Conservation (phyloP, 2,329 filamentous ascomycete genomes). For the Aschersonia sp. region DNA sequence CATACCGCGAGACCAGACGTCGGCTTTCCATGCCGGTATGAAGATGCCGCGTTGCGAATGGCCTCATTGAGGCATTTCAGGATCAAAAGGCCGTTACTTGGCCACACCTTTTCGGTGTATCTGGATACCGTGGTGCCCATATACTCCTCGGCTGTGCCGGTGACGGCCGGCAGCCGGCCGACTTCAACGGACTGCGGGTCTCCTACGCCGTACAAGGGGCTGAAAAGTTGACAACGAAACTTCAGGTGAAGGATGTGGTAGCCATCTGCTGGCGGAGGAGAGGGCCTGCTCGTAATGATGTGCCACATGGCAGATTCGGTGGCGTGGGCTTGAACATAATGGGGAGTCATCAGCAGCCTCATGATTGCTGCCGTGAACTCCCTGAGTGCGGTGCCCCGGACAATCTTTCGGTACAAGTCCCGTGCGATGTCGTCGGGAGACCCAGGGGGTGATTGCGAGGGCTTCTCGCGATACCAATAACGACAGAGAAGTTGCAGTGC, state of each 20-base stretch:
- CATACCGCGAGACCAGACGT: conserved; percentile 20
- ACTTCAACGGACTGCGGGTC: conserved; percentile 15
- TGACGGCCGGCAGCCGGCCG: conserved; percentile 16
- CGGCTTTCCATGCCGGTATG: conserved; percentile 10
- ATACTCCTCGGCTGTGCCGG: conserved; percentile 19
- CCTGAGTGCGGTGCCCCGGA: conserved; percentile 13
- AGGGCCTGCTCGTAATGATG: conserved; percentile 15
- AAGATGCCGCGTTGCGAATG: conserved; percentile 12
- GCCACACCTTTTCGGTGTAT: conserved; percentile 17
- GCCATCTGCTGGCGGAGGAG: conserved; percentile 17
- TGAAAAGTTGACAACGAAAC: conserved; percentile 19
- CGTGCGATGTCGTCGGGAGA: conserved; percentile 19
- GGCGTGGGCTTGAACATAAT: conserved; percentile 22
- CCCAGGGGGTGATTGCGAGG: conserved; percentile 17
- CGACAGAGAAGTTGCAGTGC: conserved; percentile 20
- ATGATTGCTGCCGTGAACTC: conserved; percentile 15
- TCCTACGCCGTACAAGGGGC: conserved; percentile 12
- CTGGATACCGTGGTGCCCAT: conserved; percentile 17
- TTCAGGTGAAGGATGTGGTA: conserved; percentile 21
- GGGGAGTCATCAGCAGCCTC: conserved; percentile 16
- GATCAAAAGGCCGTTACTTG: conserved; percentile 15
- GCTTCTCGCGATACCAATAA: conserved; percentile 20
- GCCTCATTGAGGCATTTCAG: conserved; percentile 18
- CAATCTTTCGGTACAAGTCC: conserved; percentile 14
- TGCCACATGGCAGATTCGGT: conserved; percentile 22